Evolutionary conservation across 768 basidiomycete species (phyloP), one percentile per base, ranked within the genome.

Genomic region (Gloeophyllum trabeum): DNA sequence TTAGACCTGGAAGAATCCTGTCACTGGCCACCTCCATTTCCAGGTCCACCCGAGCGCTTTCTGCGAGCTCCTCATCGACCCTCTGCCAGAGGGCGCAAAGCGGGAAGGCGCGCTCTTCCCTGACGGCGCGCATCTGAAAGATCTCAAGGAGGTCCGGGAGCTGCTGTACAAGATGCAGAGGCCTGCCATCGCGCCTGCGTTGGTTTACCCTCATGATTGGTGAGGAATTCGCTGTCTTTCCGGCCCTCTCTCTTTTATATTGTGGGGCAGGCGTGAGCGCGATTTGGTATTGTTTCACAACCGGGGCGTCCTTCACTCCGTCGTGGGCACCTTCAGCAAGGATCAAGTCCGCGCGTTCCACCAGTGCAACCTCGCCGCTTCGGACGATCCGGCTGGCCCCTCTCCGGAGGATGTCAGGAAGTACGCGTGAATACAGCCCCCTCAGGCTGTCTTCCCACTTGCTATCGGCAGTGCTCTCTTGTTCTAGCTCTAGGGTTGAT

Each of bases 121-220:
- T 3, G 81, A 91, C 46, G 91, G 92, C 6, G 81, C 71, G 1
- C 75, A 78, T 52, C 53, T 96, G 52, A 83, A 66, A 18, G 77
- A 92, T 54, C 66, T 94, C 19, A 69, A 71, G 41, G 63, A 76
- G 43, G 85, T 88, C 13, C 71, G 92, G 4, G 75, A 69, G 5
- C 55, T 92, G 20, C 58, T 93, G 25, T 90, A 94, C 65, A 72
- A 69, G 62, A 84, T 94, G 74, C 90, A 93, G 57, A 64, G 90
- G 7, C 91, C 92, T 3, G 90, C 78, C 14, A 94, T 96, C 46
- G 79, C 87, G 1, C 91, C 91, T 14, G 48, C 84, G 75, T 67
- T 87, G 21, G 79, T 94, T 24, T 94, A 93, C 59, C 81, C 88
- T 0, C 89, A 92, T 53, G 85, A 92, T 52, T 93, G 91, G 89